Evolutionary conservation across 192 early-diverging fungal species (phyloP).

Genomic region (Lunasporangiospora selenospora): DNA sequence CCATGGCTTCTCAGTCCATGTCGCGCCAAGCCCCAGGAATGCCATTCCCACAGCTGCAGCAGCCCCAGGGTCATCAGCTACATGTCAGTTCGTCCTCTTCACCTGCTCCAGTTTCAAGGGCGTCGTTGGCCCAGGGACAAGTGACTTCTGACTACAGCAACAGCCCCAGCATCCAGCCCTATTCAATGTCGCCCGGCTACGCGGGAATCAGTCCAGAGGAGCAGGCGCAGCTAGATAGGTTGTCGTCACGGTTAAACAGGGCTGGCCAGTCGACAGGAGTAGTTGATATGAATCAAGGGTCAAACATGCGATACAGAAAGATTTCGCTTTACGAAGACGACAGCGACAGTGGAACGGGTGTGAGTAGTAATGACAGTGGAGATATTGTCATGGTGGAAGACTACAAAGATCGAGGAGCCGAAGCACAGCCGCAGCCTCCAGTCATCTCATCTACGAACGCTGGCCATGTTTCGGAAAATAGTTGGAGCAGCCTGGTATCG

Average conservation of each 20-base stretch:
- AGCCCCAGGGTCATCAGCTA: conserved; percentile 13
- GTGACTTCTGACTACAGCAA: conserved; percentile 2
- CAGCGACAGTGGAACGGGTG: no score
- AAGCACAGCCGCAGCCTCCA: no score
- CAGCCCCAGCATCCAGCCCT: conserved; percentile 1
- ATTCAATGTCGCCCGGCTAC: no score
- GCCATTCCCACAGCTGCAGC: conserved; percentile 20
- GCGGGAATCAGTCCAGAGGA: not conserved
- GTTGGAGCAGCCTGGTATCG: no score
- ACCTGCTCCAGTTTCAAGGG: not conserved
- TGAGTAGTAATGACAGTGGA: no score
- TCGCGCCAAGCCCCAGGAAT: conserved; percentile 17
- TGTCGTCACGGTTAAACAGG: conserved; percentile 20
- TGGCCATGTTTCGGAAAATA: no score
- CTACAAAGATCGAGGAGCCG: no score
- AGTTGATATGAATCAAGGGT: not conserved
- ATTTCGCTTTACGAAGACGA: conserved; percentile 34
- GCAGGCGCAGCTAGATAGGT: conserved; percentile 7
- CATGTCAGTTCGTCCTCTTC: not conserved
- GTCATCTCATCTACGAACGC: no score
- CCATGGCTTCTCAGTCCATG: conserved; percentile 24
- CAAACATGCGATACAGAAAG: conserved; percentile 21
- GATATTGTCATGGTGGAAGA: no score
- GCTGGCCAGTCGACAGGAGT: conserved; percentile 15
- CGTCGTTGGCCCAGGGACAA: no score